phyloP scores from a whole-genome alignment of 169 alveolate genomes.

The Plasmodium coatneyi region DNA sequence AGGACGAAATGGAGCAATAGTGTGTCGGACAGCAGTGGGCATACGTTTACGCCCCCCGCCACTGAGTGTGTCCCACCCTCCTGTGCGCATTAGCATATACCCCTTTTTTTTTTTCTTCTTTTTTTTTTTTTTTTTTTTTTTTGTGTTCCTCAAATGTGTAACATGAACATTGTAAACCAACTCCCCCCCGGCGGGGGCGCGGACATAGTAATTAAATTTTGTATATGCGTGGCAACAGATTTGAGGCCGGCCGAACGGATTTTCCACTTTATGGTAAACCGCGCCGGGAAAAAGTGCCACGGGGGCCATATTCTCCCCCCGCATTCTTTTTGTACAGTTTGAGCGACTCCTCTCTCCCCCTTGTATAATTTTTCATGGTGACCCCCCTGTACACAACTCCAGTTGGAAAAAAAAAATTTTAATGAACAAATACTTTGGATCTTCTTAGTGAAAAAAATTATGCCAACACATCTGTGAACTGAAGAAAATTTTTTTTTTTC shows the following conservation, averaged over 20 bases:
- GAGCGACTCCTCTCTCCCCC: too few species aligned
- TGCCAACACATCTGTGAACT: too few species aligned
- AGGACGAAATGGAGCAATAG: constrained; percentile 50
- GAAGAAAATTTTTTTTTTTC: too few species aligned
- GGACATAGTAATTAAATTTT: too few species aligned
- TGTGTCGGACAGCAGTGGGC: background rate
- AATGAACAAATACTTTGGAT: too few species aligned
- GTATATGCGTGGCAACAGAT: background rate
- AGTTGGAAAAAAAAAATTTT: too few species aligned
- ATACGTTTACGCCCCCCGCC: background rate
- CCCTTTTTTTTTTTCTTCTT: background rate
- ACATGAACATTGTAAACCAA: background rate
- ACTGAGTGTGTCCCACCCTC: background rate
- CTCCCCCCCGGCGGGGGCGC: background rate
- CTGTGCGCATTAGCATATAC: background rate
- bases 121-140: background rate
- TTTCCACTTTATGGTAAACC: background rate
- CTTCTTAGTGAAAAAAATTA: too few species aligned
- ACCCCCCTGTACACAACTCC: too few species aligned
- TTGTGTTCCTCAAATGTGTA: background rate
- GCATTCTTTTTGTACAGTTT: too few species aligned
- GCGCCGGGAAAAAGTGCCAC: background rate
- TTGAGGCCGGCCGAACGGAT: background rate
- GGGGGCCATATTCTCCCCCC: background rate
- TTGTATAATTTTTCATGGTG: background rate